phyloP scores from a whole-genome alignment of 805 yeast species.

The Blastobotrys attinorum region DNA sequence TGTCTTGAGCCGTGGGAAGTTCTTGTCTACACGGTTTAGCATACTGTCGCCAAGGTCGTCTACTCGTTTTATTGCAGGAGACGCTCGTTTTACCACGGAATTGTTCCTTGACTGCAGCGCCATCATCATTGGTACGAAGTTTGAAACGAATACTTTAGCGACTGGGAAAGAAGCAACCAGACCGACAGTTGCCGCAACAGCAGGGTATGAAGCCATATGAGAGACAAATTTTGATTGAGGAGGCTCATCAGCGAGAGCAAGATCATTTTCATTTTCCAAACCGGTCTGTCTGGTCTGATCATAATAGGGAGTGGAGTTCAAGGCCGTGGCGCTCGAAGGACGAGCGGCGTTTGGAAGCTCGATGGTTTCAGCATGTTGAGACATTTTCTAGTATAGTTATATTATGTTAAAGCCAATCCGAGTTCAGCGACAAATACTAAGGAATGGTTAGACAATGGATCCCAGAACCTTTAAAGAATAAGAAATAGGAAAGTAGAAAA shows the following conservation, averaged over 20 bases:
- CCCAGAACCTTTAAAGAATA: too few relatives aligned
- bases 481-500: too few relatives aligned
- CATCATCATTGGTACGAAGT: slow-evolving; percentile 51
- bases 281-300: background rate
- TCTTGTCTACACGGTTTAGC: slow-evolving; percentile 49
- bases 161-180: slow-evolving; percentile 51
- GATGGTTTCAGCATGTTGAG: background rate
- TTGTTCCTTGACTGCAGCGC: slow-evolving; percentile 27
- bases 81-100: slow-evolving; percentile 30
- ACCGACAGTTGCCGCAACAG: slow-evolving; percentile 51
- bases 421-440: background rate
- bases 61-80: slow-evolving; percentile 39
- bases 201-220: slow-evolving; percentile 43
- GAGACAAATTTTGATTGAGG: slow-evolving; percentile 37
- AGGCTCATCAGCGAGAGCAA: background rate
- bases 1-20: slow-evolving; percentile 53
- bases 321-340: too few relatives aligned
- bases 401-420: background rate
- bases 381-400: background rate
- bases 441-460: too few relatives aligned
- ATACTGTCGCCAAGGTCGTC: slow-evolving; percentile 50
- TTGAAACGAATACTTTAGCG: slow-evolving; percentile 49
- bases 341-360: too few relatives aligned
- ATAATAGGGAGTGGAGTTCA: too few relatives aligned
- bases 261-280: background rate